These are phyloP conservation scores for Pulveroboletus sp. DNA, from an alignment of 768 basidiomycete species.

Conservation along the genomic window DNA sequence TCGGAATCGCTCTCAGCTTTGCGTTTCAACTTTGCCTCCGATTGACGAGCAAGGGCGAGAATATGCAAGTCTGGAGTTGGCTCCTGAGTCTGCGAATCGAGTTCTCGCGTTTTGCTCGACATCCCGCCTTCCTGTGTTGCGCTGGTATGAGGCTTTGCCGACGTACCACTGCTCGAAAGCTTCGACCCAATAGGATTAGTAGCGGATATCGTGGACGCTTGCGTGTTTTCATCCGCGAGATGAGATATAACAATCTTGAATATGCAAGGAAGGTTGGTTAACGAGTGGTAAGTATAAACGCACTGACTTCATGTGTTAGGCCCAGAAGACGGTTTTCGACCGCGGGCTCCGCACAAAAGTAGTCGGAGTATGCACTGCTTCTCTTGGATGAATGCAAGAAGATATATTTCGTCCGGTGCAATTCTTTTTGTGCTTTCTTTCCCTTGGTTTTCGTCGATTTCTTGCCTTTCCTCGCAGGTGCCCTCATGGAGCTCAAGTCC, in stretches of 20 bases:
- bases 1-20: conserved; percentile 20
- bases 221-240: conserved; percentile 14
- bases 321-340: conserved; percentile 60
- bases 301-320: conserved; percentile 52
- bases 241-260: conserved; percentile 7
- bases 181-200: not conserved
- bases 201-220: not conserved
- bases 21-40: conserved; percentile 32
- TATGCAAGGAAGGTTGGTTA: not conserved
- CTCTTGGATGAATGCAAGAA: conserved; percentile 49
- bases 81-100: conserved; percentile 39
- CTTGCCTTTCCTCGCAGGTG: conserved; percentile 38
- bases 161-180: conserved; percentile 1
- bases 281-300: not conserved
- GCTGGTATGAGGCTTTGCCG: not conserved
- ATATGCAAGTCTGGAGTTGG: conserved; percentile 31
- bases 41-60: conserved; percentile 10
- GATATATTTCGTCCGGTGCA: conserved; percentile 53
- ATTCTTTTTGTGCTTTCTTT: conserved; percentile 41
- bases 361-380: conserved; percentile 52
- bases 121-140: not conserved
- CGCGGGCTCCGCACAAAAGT: conserved; percentile 59
- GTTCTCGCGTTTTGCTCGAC: conserved; percentile 4
- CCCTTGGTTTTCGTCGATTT: conserved; percentile 40
- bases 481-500: conserved; percentile 42